A percentile compares a stretch with the other conserved stretches of the same genome.
Conservation (phyloP, 1,284 basidiomycete species). For the Pisolithus thermaeus region DNA sequence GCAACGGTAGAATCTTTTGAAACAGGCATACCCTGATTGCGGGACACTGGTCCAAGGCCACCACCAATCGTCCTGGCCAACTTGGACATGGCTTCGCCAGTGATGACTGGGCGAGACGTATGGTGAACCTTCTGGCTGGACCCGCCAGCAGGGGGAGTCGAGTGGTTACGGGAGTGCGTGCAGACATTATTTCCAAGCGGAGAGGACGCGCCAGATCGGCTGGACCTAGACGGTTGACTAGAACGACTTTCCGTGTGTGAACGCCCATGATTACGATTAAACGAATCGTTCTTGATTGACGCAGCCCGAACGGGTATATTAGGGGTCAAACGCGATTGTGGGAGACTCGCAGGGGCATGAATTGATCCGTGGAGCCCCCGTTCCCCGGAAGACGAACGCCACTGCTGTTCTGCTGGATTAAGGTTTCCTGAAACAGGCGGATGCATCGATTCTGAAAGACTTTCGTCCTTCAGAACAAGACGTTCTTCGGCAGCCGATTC, state of each 20-base stretch:
- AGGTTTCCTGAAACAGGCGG: conserved; percentile 17
- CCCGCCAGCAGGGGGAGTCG: conserved; percentile 47
- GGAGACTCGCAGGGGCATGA: conserved; percentile 38
- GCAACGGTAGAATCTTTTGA: conserved; percentile 25
- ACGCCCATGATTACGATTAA: conserved; percentile 35
- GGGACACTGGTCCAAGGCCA: conserved; percentile 23
- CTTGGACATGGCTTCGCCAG: conserved; percentile 58
- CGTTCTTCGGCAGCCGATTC: conserved; percentile 6
- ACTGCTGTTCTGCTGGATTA: conserved; percentile 9
- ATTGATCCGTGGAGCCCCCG: conserved; percentile 38
- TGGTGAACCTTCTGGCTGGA: conserved; percentile 37
- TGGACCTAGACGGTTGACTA: conserved; percentile 25
- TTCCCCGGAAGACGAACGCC: conserved; percentile 16
- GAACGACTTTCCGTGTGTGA: conserved; percentile 47
- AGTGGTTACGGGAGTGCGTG: conserved; percentile 54
- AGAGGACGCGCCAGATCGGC: conserved; percentile 36
- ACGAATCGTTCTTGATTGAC: conserved; percentile 4
- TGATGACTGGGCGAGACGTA: conserved; percentile 57
- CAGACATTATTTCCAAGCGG: conserved; percentile 31
- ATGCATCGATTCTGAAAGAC: conserved; percentile 25
- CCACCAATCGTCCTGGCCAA: conserved; percentile 57
- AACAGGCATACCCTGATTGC: conserved; percentile 22
- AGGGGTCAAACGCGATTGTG: conserved; percentile 26
- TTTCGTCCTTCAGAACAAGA: conserved; percentile 12
- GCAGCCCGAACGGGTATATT: conserved; percentile 11